A percentile compares a stretch with the other conserved stretches of the same genome.
Conservation (phyloP, 345 rosid species). For the Toxicodendron radicans region DNA sequence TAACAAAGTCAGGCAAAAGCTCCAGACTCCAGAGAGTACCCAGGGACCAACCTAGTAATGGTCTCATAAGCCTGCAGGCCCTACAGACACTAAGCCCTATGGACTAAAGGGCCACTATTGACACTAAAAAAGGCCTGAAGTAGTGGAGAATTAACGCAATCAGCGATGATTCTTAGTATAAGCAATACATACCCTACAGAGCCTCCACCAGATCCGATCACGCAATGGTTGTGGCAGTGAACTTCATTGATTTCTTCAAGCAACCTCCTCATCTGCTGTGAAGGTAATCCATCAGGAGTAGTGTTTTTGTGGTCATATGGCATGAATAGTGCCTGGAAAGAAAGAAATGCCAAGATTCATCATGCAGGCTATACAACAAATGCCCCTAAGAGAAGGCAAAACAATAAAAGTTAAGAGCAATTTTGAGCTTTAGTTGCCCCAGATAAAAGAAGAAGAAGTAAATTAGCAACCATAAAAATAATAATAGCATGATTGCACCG, state of each 20-base stretch:
- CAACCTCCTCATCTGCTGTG: conserved; percentile 59
- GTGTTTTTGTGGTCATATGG: conserved; percentile 94
- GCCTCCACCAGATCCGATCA: conserved; percentile 94
- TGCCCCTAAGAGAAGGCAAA: conserved; percentile 12
- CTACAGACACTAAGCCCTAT: background rate
- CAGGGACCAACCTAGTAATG: background rate
- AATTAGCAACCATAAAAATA: background rate
- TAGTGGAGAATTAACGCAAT: background rate
- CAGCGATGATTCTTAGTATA: conserved; percentile 4
- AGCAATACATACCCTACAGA: conserved; percentile 83
- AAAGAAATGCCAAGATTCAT: conserved; percentile 17
- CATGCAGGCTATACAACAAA: background rate
- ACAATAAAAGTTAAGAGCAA: conserved; percentile 4
- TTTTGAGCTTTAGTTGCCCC: background rate
- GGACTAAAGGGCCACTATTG: background rate
- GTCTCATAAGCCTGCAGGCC: background rate
- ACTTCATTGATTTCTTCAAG: conserved; percentile 67
- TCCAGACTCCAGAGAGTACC: background rate
- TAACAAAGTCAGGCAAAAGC: background rate
- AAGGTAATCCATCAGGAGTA: conserved; percentile 71
- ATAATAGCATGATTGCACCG: background rate
- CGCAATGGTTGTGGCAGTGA: conserved; percentile 81
- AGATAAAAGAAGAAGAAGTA: background rate
- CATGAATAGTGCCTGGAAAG: conserved; percentile 84
- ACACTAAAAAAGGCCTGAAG: background rate